A percentile compares a stretch with the other conserved stretches of the same genome.
These are phyloP conservation scores for Xerocomellus amylosporus DNA, from an alignment of 768 basidiomycete genomes.

Conservation along the genomic window DNA sequence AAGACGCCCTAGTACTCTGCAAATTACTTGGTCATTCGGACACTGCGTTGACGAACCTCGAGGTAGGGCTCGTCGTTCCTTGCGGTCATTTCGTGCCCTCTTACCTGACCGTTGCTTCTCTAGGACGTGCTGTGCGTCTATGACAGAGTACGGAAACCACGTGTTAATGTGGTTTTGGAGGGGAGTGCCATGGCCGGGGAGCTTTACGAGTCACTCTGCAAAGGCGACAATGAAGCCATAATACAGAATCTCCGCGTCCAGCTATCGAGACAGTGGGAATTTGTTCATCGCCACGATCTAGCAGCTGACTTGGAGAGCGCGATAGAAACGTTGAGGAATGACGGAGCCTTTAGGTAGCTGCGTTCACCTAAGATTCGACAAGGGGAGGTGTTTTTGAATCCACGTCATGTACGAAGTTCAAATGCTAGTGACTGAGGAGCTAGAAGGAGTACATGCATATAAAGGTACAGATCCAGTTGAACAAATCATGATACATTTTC, in stretches of 20 bases:
- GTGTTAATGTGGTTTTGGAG: slow-evolving; percentile 48
- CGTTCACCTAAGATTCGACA: neutral
- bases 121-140: slow-evolving; percentile 50
- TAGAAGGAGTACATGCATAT: slow-evolving; percentile 3
- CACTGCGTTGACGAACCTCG: slow-evolving; percentile 39
- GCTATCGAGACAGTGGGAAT: slow-evolving; percentile 42
- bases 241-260: slow-evolving; percentile 33
- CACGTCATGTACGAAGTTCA: too few species aligned
- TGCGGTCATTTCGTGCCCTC: neutral
- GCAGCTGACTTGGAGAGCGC: slow-evolving; percentile 38
- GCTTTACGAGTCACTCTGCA: slow-evolving; percentile 35
- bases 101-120: neutral
- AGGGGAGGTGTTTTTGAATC: too few species aligned
- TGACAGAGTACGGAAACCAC: slow-evolving; percentile 42
- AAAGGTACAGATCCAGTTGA: slow-evolving; percentile 8
- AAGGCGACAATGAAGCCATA: slow-evolving; percentile 30
- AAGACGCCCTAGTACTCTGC: slow-evolving; percentile 50
- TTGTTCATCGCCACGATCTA: slow-evolving; percentile 50
- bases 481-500: slow-evolving; percentile 5
- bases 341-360: neutral
- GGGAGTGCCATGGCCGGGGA: slow-evolving; percentile 42
- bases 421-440: neutral
- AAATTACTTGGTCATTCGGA: slow-evolving; percentile 44
- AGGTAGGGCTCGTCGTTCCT: slow-evolving; percentile 29
- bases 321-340: slow-evolving; percentile 18